Evolutionary conservation across 228 moss, liverwort and hornwort species (phyloP).

Genomic region (Sphagnum magellanicum): DNA sequence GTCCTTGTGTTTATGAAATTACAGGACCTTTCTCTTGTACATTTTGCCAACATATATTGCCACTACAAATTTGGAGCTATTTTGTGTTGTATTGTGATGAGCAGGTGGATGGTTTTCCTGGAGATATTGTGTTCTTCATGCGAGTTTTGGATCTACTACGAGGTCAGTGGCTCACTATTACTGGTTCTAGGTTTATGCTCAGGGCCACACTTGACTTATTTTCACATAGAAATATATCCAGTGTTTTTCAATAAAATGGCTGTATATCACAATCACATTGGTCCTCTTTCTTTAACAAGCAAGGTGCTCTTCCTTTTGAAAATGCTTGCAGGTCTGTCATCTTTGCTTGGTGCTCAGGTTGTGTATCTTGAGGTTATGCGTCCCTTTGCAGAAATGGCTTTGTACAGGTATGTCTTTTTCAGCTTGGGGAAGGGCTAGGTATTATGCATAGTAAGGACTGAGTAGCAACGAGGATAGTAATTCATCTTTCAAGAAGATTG

Average conservation of each 20-base stretch:
- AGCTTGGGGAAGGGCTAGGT: neutral
- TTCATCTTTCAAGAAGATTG: too few species aligned
- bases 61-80: too few species aligned
- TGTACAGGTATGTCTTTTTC: conserved; percentile 50
- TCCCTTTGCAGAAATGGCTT: conserved; percentile 86
- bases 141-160: conserved; percentile 88
- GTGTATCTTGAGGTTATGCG: conserved; percentile 96
- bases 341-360: conserved; percentile 81
- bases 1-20: too few species aligned
- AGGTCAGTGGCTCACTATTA: conserved; percentile 35
- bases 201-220: too few species aligned
- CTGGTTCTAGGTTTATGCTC: neutral
- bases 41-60: too few species aligned
- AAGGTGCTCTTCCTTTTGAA: too few species aligned
- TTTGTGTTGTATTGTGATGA: neutral
- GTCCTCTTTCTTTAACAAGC: too few species aligned
- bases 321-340: conserved; percentile 67
- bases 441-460: neutral
- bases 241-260: too few species aligned
- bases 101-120: conserved; percentile 96
- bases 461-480: neutral
- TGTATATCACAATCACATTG: too few species aligned
- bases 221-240: too few species aligned
- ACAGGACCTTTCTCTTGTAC: too few species aligned
- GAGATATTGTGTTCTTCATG: conserved; percentile 97